Percentiles rank a stretch among this genome's conserved stretches.
These are phyloP conservation scores for Choanephora cucurbitarum DNA, from an alignment of 371 early-diverging fungal species.

Conservation along the genomic window DNA sequence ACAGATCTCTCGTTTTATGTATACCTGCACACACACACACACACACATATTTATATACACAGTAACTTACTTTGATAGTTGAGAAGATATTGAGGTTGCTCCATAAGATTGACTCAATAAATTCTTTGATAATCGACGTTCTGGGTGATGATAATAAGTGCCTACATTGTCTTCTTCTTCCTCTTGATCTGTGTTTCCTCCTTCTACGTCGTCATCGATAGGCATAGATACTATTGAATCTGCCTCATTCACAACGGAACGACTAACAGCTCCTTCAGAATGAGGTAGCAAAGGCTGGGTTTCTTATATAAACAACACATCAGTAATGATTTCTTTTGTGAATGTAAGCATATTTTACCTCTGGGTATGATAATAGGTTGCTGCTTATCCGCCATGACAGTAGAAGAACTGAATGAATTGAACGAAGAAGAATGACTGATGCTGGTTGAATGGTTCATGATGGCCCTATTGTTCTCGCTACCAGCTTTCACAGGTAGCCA, in stretches of 20 bases:
- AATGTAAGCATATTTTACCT: background rate
- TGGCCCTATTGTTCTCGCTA: conserved; percentile 14
- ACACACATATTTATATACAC: background rate
- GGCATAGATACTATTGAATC: conserved; percentile 2
- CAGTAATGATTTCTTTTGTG: background rate
- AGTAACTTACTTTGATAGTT: background rate
- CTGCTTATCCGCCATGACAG: background rate
- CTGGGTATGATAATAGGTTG: background rate
- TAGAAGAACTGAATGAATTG: conserved; percentile 1
- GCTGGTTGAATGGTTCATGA: background rate
- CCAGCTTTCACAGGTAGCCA: conserved; percentile 68
- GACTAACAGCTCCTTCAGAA: too few relatives aligned
- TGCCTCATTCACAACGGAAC: background rate
- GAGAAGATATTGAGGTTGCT: conserved; percentile 6
- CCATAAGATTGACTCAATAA: conserved; percentile 27
- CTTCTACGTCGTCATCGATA: conserved; percentile 27
- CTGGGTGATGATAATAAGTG: conserved; percentile 64
- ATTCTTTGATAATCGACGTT: conserved; percentile 42
- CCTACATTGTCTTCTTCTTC: conserved; percentile 29
- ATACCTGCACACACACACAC: too few relatives aligned
- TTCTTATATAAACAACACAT: background rate
- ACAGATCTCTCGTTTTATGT: too few relatives aligned
- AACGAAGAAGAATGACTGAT: conserved; percentile 16
- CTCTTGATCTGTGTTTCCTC: conserved; percentile 39
- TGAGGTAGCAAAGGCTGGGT: conserved; percentile 11